phyloP scores from a whole-genome alignment of 106 monocot genomes.

The Allium cepa region DNA sequence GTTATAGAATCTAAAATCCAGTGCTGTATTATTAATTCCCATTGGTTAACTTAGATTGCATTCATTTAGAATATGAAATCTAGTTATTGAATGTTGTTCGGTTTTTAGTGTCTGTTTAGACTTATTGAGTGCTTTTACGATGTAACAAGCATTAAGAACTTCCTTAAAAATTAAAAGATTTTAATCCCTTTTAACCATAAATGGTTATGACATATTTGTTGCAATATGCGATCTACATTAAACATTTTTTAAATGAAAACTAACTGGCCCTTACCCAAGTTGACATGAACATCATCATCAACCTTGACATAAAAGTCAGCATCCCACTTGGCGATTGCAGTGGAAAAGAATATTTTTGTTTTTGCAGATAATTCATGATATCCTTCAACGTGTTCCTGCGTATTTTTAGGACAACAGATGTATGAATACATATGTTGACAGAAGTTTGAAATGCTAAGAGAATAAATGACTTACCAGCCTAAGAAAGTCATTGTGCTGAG shows the following conservation, averaged over 20 bases:
- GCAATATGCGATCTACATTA: not conserved
- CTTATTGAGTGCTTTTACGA: not conserved
- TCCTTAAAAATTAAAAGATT: not conserved
- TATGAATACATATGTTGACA: not conserved
- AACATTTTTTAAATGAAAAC: not conserved
- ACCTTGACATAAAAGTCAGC: constrained; percentile 97
- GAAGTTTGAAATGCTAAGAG: not conserved
- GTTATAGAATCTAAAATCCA: not conserved
- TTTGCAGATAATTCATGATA: constrained; percentile 96
- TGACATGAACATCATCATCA: constrained; percentile 97
- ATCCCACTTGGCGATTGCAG: constrained; percentile 86
- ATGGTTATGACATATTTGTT: not conserved
- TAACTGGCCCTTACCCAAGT: constrained; percentile 42
- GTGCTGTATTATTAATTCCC: too few relatives aligned
- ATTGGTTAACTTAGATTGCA: not conserved
- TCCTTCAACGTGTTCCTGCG: constrained; percentile 93
- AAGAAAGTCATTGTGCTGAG: constrained; percentile 89
- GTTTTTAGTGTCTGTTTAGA: not conserved
- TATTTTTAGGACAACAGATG: not conserved
- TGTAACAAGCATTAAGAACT: not conserved
- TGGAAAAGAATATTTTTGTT: constrained; percentile 91
- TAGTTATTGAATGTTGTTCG: too few relatives aligned
- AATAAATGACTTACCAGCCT: constrained; percentile 59
- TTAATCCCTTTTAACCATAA: too few relatives aligned
- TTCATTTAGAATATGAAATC: not conserved